Evolutionary conservation across 1,284 basidiomycete genomes (phyloP).

Genomic region (Trichosporon sp.): DNA sequence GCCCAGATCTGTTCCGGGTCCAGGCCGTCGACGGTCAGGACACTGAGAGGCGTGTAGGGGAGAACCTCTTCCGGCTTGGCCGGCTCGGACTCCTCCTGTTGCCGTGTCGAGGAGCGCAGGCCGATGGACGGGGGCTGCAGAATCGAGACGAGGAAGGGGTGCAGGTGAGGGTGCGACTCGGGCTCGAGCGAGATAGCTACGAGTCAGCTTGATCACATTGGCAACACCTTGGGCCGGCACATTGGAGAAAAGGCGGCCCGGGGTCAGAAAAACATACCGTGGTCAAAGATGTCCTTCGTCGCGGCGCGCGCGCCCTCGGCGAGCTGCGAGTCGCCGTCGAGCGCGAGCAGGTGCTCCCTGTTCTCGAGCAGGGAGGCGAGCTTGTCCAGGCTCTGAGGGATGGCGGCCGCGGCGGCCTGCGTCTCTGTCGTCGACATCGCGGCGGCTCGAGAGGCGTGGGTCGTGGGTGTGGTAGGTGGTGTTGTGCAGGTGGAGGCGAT

Average conservation of each 20-base stretch:
- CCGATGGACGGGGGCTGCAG: slow-evolving; percentile 63
- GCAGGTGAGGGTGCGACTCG: slow-evolving; percentile 67
- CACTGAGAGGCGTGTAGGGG: slow-evolving; percentile 71
- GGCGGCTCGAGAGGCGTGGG: not conserved
- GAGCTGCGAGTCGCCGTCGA: slow-evolving; percentile 63
- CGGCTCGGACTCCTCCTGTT: slow-evolving; percentile 31
- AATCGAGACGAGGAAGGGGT: slow-evolving; percentile 69
- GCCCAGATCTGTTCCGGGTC: slow-evolving; percentile 88
- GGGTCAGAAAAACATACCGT: slow-evolving; percentile 62
- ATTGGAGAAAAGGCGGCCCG: slow-evolving; percentile 59
- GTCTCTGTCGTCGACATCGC: slow-evolving; percentile 24
- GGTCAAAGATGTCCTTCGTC: slow-evolving; percentile 76
- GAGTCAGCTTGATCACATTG: not conserved
- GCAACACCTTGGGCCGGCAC: not conserved
- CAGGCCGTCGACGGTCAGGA: slow-evolving; percentile 80
- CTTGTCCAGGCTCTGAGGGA: slow-evolving; percentile 25
- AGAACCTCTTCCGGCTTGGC: slow-evolving; percentile 58
- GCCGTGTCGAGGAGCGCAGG: slow-evolving; percentile 51
- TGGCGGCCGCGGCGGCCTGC: not conserved
- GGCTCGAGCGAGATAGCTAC: slow-evolving; percentile 63
- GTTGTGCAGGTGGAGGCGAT: slow-evolving; percentile 20
- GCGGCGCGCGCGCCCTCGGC: slow-evolving; percentile 67
- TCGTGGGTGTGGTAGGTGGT: not conserved
- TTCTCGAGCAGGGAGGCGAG: slow-evolving; percentile 25
- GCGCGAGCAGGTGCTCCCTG: slow-evolving; percentile 44